Conservation (phyloP, 192 early-diverging fungal species). For the Rhizophagus sp. region DNA sequence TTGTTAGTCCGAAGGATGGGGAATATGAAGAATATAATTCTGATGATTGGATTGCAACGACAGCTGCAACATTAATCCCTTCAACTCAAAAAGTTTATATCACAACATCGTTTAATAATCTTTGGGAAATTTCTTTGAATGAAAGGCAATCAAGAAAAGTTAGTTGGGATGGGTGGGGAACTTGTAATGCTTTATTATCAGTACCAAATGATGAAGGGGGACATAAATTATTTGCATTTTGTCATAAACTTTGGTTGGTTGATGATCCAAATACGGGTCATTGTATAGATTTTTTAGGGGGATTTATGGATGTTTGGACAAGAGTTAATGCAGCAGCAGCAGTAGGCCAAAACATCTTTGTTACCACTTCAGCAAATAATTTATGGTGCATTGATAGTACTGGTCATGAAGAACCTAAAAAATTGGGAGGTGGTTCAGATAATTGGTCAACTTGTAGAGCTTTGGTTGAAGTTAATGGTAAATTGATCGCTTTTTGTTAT, state of each 20-base stretch:
- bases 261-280: slow-evolving; percentile 29
- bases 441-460: slow-evolving; percentile 29
- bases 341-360: slow-evolving; percentile 16
- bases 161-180: slow-evolving; percentile 31
- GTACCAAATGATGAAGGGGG: slow-evolving; percentile 14
- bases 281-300: slow-evolving; percentile 27
- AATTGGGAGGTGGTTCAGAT: slow-evolving; percentile 29
- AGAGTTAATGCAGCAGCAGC: slow-evolving; percentile 25
- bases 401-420: neutral
- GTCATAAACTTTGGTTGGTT: slow-evolving; percentile 32
- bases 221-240: slow-evolving; percentile 30
- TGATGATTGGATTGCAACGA: slow-evolving; percentile 22
- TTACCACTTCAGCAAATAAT: slow-evolving; percentile 32
- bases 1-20: slow-evolving; percentile 17
- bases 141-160: neutral
- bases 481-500: slow-evolving; percentile 26
- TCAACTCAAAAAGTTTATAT: slow-evolving; percentile 25
- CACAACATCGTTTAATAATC: slow-evolving; percentile 30
- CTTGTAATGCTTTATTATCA: slow-evolving; percentile 27
- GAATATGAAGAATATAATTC: neutral
- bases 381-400: slow-evolving; percentile 28
- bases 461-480: slow-evolving; percentile 14
- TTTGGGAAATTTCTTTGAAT: slow-evolving; percentile 26
- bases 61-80: slow-evolving; percentile 5
- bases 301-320: slow-evolving; percentile 26